phyloP scores from a whole-genome alignment of 371 early-diverging fungal genomes.

The Nosema muscidifuracis region DNA sequence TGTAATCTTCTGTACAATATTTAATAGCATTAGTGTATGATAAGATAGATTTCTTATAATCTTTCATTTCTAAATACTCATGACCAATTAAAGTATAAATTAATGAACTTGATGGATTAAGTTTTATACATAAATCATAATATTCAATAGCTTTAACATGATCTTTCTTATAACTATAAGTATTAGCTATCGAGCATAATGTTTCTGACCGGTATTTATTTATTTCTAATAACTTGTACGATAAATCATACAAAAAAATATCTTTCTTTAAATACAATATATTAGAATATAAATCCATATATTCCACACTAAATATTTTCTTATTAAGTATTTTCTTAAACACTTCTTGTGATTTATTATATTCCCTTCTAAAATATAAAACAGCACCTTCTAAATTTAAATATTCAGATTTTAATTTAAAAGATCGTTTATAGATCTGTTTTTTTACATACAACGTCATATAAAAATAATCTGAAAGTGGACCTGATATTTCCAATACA shows the following conservation, averaged over 20 bases:
- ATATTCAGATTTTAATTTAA: constrained; percentile 20
- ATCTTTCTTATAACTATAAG: constrained; percentile 71
- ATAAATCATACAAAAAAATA: constrained; percentile 70
- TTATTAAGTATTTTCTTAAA: constrained; percentile 49
- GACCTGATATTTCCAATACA: constrained; percentile 22
- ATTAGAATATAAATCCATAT: constrained; percentile 77
- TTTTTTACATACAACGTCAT: constrained; percentile 42
- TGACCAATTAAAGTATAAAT: constrained; percentile 88
- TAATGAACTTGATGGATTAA: constrained; percentile 68
- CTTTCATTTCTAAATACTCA: constrained; percentile 80
- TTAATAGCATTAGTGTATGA: constrained; percentile 76
- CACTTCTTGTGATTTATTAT: constrained; percentile 30
- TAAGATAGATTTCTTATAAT: constrained; percentile 75
- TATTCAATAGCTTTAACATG: constrained; percentile 75
- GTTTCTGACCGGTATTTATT: constrained; percentile 79
- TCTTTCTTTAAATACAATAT: constrained; percentile 72
- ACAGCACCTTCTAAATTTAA: constrained; percentile 47
- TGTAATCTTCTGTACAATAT: constrained; percentile 71
- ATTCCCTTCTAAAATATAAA: constrained; percentile 46
- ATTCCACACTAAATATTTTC: no score
- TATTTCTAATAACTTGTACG: constrained; percentile 68
- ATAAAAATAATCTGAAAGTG: constrained; percentile 38
- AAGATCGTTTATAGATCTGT: constrained; percentile 15
- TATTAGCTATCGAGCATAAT: constrained; percentile 72
- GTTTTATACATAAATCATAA: constrained; percentile 72